Evolutionary conservation across 768 basidiomycete species (phyloP), one percentile per base, ranked within the genome.

Genomic region (Mycena leptocephala): DNA sequence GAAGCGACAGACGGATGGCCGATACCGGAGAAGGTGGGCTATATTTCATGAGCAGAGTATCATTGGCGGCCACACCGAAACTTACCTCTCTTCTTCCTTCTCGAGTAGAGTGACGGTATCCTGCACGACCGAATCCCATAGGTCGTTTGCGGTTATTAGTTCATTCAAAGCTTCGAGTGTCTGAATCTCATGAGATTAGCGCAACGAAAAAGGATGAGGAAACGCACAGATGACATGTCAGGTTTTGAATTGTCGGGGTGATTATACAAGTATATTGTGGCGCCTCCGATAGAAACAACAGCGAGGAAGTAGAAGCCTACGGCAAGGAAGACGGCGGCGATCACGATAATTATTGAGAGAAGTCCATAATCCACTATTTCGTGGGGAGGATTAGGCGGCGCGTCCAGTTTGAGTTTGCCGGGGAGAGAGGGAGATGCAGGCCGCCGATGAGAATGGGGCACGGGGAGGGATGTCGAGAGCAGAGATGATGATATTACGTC

Each of bases 401-500:
- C 80, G 51, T 61, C 62, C 26, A 64, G 86, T 14, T 77, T 80
- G 70, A 92, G 85, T 48, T 87, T 87, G 2, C 92, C 91, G 22
- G 92, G 91, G 72, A 92, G 80, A 8, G 85, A 81, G n/a, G 84
- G 83, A 30, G 86, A 82, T 66, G 79, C 71, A 68, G 85, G 79
- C 53, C 84, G 81, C 46, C 88, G 83, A 72, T 79, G 71, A 78
- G 84, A 56, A 66, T 82, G 78, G 77, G 89, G 84, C 35, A 89
- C 78, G 48, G 92, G 80, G 70, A 93, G 86, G 66, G 91, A 86
- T 3, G 91, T 83, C 4, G 94, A 91, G n/a, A 96, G 88, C 11
- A 96, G 87, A 10, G 94, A 92, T 3, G 95, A 95, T 5, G 95
- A 95, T 74, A 96, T 95, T 5, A 96, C 90, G 74, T 91, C 92